phyloP scores from a whole-genome alignment of 108 stramenopile species.

The Discostella pseudostelligera region DNA sequence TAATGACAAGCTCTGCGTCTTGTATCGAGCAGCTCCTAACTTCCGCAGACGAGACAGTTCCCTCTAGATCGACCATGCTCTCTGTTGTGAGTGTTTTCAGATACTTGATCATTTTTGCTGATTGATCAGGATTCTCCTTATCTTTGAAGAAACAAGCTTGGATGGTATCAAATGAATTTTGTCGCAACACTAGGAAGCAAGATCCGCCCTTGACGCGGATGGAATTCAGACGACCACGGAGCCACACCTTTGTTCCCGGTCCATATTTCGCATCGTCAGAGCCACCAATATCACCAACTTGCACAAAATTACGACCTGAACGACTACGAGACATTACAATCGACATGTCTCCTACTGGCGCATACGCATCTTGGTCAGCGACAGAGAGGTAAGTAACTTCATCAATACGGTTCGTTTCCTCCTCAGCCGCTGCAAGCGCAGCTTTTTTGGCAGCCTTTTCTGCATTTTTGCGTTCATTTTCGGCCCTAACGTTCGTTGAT shows the following conservation, averaged over 20 bases:
- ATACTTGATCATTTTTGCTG: slow-evolving; percentile 89
- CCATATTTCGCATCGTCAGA: slow-evolving; percentile 39
- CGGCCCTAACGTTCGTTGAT: slow-evolving; percentile 46
- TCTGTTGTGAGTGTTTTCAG: slow-evolving; percentile 88
- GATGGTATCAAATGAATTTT: slow-evolving; percentile 89
- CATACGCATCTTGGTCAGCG: slow-evolving; percentile 68
- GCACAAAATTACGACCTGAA: slow-evolving; percentile 63
- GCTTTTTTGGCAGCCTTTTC: slow-evolving; percentile 84
- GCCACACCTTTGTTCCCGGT: slow-evolving; percentile 81
- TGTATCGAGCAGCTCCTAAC: slow-evolving; percentile 78
- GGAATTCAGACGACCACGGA: slow-evolving; percentile 88
- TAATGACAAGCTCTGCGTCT: slow-evolving; percentile 82
- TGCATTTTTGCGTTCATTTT: slow-evolving; percentile 80
- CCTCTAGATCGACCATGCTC: slow-evolving; percentile 91
- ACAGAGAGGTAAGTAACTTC: slow-evolving; percentile 71
- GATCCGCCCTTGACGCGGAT: slow-evolving; percentile 96
- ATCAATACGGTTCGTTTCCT: slow-evolving; percentile 63
- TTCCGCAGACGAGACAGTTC: slow-evolving; percentile 64
- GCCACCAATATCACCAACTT: slow-evolving; percentile 58
- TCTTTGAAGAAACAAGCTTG: slow-evolving; percentile 96
- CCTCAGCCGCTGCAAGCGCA: slow-evolving; percentile 59
- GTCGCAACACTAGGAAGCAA: slow-evolving; percentile 92
- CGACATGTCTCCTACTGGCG: slow-evolving; percentile 68
- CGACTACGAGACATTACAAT: slow-evolving; percentile 75
- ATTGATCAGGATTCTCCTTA: slow-evolving; percentile 81